phyloP scores from a whole-genome alignment of 148 eudicot species.

The Euryodendron excelsum region DNA sequence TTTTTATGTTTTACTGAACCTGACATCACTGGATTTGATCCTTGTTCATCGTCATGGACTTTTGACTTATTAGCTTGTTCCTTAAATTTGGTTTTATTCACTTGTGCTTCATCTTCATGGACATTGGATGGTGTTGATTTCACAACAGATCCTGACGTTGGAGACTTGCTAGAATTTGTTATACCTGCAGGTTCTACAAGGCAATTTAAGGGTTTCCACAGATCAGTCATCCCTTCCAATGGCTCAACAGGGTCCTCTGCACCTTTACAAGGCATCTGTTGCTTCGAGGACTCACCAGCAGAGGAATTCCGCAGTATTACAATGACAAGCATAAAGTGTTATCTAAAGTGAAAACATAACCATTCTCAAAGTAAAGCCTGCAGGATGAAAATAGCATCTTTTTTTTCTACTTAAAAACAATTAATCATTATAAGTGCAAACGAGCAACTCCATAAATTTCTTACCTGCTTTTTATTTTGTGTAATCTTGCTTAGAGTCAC shows the following conservation, averaged over 20 bases:
- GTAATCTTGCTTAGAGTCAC: slow-evolving; percentile 38
- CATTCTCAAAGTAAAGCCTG: not conserved
- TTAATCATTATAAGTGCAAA: not conserved
- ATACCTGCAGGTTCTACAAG: slow-evolving; percentile 57
- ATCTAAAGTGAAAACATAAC: not conserved
- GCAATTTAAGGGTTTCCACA: slow-evolving; percentile 55
- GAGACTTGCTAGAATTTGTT: slow-evolving; percentile 40
- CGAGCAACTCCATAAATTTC: not conserved
- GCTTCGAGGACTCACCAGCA: slow-evolving; percentile 35
- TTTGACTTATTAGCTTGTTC: too few species aligned
- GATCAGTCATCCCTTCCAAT: too few species aligned
- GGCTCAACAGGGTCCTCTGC: slow-evolving; percentile 22
- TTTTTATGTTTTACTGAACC: too few species aligned
- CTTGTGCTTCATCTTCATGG: slow-evolving; percentile 18
- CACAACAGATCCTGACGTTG: slow-evolving; percentile 25
- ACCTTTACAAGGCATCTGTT: slow-evolving; percentile 27
- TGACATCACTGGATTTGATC: too few species aligned
- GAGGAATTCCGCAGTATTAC: slow-evolving; percentile 28
- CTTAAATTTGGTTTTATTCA: too few species aligned
- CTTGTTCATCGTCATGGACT: too few species aligned
- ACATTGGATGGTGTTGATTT: slow-evolving; percentile 25
- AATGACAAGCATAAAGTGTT: not conserved
- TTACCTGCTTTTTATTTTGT: slow-evolving; percentile 44
- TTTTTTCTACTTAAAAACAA: too few species aligned
- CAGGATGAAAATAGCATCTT: not conserved